Base-by-base conservation (phyloP, 371 early-diverging fungal genomes). In the Encephalitozoon intestinalis region DNA sequence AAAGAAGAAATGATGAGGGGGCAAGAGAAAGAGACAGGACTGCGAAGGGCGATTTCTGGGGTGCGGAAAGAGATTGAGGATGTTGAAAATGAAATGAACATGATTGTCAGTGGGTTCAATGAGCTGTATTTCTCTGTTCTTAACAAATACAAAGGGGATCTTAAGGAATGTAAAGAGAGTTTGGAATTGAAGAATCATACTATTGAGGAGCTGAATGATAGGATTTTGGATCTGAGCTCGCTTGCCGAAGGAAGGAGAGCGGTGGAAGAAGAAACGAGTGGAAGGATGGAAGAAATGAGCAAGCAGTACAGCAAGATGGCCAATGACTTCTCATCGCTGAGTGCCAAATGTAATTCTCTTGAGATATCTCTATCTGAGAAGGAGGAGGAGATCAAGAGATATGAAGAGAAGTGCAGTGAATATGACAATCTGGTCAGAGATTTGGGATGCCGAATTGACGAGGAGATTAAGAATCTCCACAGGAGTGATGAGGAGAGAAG, bases 61-160 rank as follows among this genome's bases (percentile, higher is more conserved):
- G 41, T 63, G 23, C 40, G 46, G 52, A 51, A 43, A n/a, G 52
- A 71, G 63, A 9, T 71, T 31, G 63, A 63, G 15, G 72, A 71
- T 21, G 2, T 63, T 44, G 58, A 46, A 28, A 58, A 4, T 18
- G 63, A 71, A 34, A 12, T 58, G 31, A 34, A 18, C 21, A 37
- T 58, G 26, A 21, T 44, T 28, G 15, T 52, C 28, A 37, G 40
- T 8, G 18, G 41, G 21, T 54, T 63, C 12, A 58, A 71, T 30
- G 64, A 18, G 23, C 15, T 63, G 49, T 37, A 64, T 15, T 23
- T 34, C 26, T 53, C 37, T 25, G 49, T 40, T 43, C 23, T 51
- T 53, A 40, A 34, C 6, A 41, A 23, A 40, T 43, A 46, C 26
- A 71, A 71, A 18, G 21, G 21, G 21, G 49, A 71, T 7, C 30